Evolutionary conservation across 805 yeast species (phyloP).

Genomic region (Nakazawaea ernobii): DNA sequence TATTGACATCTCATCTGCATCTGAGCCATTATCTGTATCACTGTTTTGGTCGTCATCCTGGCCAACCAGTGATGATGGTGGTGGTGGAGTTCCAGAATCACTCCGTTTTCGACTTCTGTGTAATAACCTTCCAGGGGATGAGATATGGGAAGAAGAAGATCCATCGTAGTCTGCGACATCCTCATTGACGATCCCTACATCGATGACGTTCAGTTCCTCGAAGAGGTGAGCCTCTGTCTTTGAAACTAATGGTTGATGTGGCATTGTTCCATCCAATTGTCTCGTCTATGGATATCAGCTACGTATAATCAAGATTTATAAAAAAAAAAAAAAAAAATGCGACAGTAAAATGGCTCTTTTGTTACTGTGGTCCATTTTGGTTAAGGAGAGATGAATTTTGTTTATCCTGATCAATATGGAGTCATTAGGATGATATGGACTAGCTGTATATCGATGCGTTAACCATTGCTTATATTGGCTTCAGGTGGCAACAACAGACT

Average conservation of each 20-base stretch:
- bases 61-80: not conserved
- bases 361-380: no score
- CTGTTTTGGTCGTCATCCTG: slow-evolving; percentile 22
- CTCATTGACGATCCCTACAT: slow-evolving; percentile 11
- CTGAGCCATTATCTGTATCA: slow-evolving; percentile 20
- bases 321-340: no score
- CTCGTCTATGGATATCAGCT: no score
- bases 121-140: slow-evolving; percentile 11
- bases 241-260: not conserved
- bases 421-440: no score
- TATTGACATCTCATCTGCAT: slow-evolving; percentile 10
- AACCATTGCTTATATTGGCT: no score
- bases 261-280: not conserved
- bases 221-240: slow-evolving; percentile 10
- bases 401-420: no score
- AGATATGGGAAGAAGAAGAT: slow-evolving; percentile 2
- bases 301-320: no score
- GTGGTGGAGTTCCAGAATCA: not conserved
- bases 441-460: no score
- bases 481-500: no score
- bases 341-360: no score
- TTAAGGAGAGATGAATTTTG: no score
- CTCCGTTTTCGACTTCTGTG: slow-evolving; percentile 6
- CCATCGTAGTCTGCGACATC: not conserved
- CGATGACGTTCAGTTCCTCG: slow-evolving; percentile 11